Conservation (phyloP, 495 filamentous ascomycete species). For the Trichocladium uniseriatum region DNA sequence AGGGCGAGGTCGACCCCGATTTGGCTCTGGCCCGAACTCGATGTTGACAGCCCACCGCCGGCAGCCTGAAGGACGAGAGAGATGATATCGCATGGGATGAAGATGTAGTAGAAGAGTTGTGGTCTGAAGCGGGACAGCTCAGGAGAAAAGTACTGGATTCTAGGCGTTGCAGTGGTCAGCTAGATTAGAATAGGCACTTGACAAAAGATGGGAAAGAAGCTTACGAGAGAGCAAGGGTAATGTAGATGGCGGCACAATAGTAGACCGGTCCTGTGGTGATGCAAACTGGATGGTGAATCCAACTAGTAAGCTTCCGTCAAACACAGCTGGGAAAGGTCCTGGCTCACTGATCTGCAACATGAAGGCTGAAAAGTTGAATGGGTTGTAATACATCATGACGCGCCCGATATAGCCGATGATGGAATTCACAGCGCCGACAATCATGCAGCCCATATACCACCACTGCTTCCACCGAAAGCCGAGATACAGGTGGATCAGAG, state of each 20-base stretch:
- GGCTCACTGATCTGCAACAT: constrained; percentile 36
- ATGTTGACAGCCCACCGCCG: constrained; percentile 39
- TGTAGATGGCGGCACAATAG: constrained; percentile 45
- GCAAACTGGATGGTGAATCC: constrained; percentile 25
- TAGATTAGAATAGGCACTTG: background rate
- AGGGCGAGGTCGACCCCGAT: constrained; percentile 43
- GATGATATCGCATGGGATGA: constrained; percentile 47
- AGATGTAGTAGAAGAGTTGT: constrained; percentile 41
- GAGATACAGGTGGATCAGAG: constrained; percentile 8
- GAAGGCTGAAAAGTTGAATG: constrained; percentile 33
- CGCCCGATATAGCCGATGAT: constrained; percentile 39
- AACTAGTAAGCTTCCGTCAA: background rate
- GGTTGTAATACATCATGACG: constrained; percentile 33
- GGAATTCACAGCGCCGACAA: constrained; percentile 22
- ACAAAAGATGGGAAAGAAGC: too few species aligned
- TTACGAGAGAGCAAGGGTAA: constrained; percentile 33
- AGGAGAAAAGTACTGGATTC: constrained; percentile 36
- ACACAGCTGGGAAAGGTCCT: background rate
- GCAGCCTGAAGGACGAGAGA: constrained; percentile 42
- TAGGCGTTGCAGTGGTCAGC: constrained; percentile 17
- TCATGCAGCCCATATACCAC: constrained; percentile 26
- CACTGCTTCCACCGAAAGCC: constrained; percentile 29
- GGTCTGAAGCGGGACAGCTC: constrained; percentile 40
- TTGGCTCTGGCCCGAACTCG: constrained; percentile 16
- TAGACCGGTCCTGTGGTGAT: constrained; percentile 45